phyloP scores from a whole-genome alignment of 2,329 filamentous ascomycete species.

The Arthrinium phaeospermum region DNA sequence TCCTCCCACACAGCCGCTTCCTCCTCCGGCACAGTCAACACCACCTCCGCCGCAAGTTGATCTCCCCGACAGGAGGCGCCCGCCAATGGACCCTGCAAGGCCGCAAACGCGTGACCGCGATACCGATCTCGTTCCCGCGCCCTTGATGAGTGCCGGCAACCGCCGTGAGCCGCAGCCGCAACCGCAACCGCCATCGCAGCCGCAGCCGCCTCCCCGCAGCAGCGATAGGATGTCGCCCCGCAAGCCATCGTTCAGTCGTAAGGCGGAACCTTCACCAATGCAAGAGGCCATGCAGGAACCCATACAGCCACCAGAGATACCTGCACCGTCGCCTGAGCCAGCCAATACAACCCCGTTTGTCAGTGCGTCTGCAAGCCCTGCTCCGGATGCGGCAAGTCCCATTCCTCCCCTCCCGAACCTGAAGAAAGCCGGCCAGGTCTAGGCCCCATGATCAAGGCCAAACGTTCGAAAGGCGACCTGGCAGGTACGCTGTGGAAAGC shows the following conservation, averaged over 20 bases:
- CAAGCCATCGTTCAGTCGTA: slow-evolving; percentile 47
- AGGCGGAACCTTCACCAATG: slow-evolving; percentile 36
- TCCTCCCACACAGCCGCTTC: slow-evolving; percentile 35
- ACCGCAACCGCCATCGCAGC: slow-evolving; percentile 48
- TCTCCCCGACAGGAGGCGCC: slow-evolving; percentile 68
- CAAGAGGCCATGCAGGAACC: slow-evolving; percentile 38
- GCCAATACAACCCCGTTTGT: slow-evolving; percentile 29
- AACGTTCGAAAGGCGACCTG: slow-evolving; percentile 73
- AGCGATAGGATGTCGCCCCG: slow-evolving; percentile 53
- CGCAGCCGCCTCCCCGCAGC: slow-evolving; percentile 51
- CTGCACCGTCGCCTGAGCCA: slow-evolving; percentile 16
- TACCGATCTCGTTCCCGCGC: slow-evolving; percentile 62
- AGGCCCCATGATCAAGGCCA: slow-evolving; percentile 89
- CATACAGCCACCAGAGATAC: slow-evolving; percentile 15
- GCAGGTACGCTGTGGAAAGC: slow-evolving; percentile 82
- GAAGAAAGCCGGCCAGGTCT: slow-evolving; percentile 72
- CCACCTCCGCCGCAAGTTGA: slow-evolving; percentile 46
- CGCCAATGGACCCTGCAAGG: slow-evolving; percentile 67
- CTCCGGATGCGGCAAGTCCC: slow-evolving; percentile 35
- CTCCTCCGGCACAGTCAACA: slow-evolving; percentile 28
- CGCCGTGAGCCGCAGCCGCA: slow-evolving; percentile 52
- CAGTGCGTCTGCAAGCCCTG: slow-evolving; percentile 32
- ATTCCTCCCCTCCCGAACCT: slow-evolving; percentile 24
- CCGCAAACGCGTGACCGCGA: slow-evolving; percentile 55
- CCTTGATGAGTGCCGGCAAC: slow-evolving; percentile 57